Conservation (phyloP, 2,329 filamentous ascomycete species). For the Anisogramma anomala region DNA sequence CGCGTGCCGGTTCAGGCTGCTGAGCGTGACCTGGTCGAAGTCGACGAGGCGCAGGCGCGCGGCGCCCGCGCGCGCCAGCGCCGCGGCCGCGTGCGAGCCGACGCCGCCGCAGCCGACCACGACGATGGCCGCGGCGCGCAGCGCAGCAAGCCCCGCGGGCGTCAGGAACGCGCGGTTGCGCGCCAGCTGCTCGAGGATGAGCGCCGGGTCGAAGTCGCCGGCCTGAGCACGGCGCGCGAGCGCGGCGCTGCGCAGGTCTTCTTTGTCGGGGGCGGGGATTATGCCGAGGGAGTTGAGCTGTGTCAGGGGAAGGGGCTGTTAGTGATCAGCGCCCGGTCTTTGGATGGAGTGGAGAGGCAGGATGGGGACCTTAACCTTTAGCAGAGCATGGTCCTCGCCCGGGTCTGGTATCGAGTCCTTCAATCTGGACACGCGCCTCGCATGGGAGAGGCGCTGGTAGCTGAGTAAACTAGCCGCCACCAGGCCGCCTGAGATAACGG, state of each 20-base stretch:
- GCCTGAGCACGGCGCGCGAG: conserved; percentile 49
- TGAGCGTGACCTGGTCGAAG: conserved; percentile 94
- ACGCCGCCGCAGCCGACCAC: conserved; percentile 92
- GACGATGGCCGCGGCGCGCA: conserved; percentile 73
- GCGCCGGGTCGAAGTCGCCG: conserved; percentile 59
- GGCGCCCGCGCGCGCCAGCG: conserved; percentile 80
- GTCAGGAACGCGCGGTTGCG: conserved; percentile 86
- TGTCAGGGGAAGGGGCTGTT: conserved; percentile 11
- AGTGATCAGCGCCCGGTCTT: conserved; percentile 10
- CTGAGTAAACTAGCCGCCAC: conserved; percentile 50
- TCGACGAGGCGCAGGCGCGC: conserved; percentile 82
- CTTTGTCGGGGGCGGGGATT: conserved; percentile 37
- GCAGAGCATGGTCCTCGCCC: conserved; percentile 22
- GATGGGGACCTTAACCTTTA: conserved; percentile 24
- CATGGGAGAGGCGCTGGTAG: conserved; percentile 47
- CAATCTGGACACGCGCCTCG: conserved; percentile 42
- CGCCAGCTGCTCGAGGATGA: conserved; percentile 89
- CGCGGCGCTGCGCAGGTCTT: conserved; percentile 47
- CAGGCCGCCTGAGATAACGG: conserved; percentile 50
- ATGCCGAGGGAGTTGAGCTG: conserved; percentile 53
- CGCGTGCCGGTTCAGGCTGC: conserved; percentile 89
- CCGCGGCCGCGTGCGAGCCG: conserved; percentile 79
- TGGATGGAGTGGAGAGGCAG: neutral
- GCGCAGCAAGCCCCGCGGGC: conserved; percentile 64
- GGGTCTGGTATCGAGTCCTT: conserved; percentile 47